Conservation (phyloP, 139 green algal species). For the Coelastrella sp. region DNA sequence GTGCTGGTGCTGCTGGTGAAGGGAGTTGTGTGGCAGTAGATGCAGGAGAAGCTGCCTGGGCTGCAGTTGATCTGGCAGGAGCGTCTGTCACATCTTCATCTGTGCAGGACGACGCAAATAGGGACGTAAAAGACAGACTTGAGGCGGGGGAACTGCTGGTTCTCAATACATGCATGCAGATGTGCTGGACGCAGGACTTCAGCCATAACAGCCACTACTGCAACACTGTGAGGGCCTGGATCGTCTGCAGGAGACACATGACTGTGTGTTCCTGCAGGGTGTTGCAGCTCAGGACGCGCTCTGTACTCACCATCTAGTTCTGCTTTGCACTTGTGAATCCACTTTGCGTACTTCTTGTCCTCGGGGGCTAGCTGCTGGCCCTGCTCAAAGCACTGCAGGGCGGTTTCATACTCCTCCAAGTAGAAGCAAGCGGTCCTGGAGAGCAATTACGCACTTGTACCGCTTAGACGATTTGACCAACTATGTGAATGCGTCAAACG, state of each 20-base stretch:
- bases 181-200: too few relatives aligned
- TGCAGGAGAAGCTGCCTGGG: constrained; percentile 19
- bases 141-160: too few relatives aligned
- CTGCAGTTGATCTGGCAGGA: too few relatives aligned
- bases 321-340: constrained; percentile 82
- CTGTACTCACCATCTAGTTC: constrained; percentile 81
- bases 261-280: too few relatives aligned
- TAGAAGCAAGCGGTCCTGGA: constrained; percentile 77
- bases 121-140: too few relatives aligned
- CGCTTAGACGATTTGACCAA: not conserved
- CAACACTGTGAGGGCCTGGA: too few relatives aligned
- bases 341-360: constrained; percentile 70
- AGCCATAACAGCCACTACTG: too few relatives aligned
- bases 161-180: too few relatives aligned
- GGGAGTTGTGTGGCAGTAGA: constrained; percentile 12
- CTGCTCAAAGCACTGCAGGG: constrained; percentile 80
- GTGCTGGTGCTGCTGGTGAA: not conserved
- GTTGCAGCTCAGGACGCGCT: too few relatives aligned
- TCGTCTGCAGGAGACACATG: too few relatives aligned
- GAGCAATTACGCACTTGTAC: not conserved
- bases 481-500: not conserved
- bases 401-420: constrained; percentile 92
- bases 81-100: not conserved
- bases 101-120: not conserved
- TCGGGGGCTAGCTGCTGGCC: constrained; percentile 62